Conservation (phyloP, 2,329 filamentous ascomycete genomes). For the Aureobasidium sp. region DNA sequence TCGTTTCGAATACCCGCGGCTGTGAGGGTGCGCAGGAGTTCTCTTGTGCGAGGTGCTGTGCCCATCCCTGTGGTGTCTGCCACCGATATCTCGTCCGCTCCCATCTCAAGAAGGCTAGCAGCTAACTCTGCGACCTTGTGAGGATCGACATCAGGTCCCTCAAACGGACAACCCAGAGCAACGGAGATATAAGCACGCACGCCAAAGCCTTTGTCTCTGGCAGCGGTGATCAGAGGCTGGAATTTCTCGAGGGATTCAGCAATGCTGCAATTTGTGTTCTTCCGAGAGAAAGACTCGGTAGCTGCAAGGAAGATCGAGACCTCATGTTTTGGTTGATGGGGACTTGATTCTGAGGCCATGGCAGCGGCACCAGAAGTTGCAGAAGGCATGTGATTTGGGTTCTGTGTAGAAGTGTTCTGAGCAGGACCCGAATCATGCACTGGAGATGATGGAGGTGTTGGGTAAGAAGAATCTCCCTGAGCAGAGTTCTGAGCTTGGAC, state of each 20-base stretch:
- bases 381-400: constrained; percentile 35
- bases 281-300: constrained; percentile 70
- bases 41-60: constrained; percentile 61
- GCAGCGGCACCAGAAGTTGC: constrained; percentile 27
- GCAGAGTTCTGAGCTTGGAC: constrained; percentile 37
- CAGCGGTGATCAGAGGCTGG: constrained; percentile 58
- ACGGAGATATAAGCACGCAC: constrained; percentile 76
- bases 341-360: constrained; percentile 46
- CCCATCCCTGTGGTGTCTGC: constrained; percentile 91
- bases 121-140: constrained; percentile 54
- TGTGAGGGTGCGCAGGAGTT: constrained; percentile 55
- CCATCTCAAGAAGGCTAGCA: constrained; percentile 66
- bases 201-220: constrained; percentile 55
- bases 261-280: constrained; percentile 76
- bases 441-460: constrained; percentile 34
- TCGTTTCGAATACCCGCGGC: constrained; percentile 60
- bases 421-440: constrained; percentile 29
- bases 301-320: constrained; percentile 75
- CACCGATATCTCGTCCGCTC: constrained; percentile 82
- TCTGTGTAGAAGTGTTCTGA: constrained; percentile 33
- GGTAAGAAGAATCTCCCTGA: constrained; percentile 40
- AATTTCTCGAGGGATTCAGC: constrained; percentile 64
- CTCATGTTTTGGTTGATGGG: constrained; percentile 46
- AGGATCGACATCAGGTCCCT: constrained; percentile 53
- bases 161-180: constrained; percentile 71